Evolutionary conservation across 139 green algal species (phyloP).

Genomic region (Coelastrella sp.): DNA sequence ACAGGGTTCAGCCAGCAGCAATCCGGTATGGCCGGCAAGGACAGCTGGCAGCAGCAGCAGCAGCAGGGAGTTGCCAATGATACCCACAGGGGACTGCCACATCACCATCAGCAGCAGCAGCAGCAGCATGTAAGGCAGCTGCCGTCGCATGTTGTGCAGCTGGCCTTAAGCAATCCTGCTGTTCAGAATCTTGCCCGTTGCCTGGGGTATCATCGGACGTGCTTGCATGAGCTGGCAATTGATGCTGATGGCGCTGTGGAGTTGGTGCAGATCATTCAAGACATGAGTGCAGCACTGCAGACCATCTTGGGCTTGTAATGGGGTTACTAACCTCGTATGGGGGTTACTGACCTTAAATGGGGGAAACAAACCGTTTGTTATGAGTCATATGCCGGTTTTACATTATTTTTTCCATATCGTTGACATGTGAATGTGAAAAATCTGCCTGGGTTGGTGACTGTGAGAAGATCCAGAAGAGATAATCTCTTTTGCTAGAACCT

Average conservation of each 20-base stretch:
- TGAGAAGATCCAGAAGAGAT: no score
- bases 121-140: slow-evolving; percentile 3
- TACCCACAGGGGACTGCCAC: background rate
- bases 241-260: slow-evolving; percentile 30
- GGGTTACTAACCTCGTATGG: no score
- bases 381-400: no score
- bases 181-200: slow-evolving; percentile 82
- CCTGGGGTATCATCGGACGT: slow-evolving; percentile 79
- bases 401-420: no score
- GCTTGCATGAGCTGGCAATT: slow-evolving; percentile 62
- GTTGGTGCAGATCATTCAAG: slow-evolving; percentile 39
- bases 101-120: background rate
- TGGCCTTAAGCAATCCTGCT: slow-evolving; percentile 42
- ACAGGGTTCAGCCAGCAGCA: background rate
- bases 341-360: no score
- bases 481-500: no score
- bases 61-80: background rate
- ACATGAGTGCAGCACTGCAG: slow-evolving; percentile 50
- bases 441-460: no score
- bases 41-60: background rate
- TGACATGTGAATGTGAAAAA: no score
- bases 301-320: slow-evolving; percentile 52
- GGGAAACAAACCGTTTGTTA: no score
- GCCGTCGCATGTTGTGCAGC: slow-evolving; percentile 14
- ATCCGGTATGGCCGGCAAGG: background rate